Evolutionary conservation across 2,329 filamentous ascomycete genomes (phyloP), one percentile per base, ranked within the genome.

Genomic region (Gnomoniopsis smithogilvyi): DNA sequence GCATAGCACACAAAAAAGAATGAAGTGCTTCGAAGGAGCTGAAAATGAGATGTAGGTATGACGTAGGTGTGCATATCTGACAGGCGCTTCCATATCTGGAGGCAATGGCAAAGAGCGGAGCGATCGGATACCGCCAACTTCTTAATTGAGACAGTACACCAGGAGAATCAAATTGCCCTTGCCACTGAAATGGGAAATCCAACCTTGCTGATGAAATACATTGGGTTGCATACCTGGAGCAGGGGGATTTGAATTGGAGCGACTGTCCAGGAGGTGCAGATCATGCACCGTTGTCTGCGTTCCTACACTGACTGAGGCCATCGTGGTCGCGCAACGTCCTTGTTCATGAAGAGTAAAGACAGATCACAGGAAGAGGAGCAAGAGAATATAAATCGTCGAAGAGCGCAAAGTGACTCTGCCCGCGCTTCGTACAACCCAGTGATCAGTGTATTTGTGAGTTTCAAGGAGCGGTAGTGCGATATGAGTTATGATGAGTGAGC

Each of bases 241-340:
- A 45, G 46, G 26, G 43, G 51, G n/a, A 19, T 48, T 46, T 17
- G 41, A 17, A 33, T 34, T 24, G 1, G 54, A 36, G 26, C 7
- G 56, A 51, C 41, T 43, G 41, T 58, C 34, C 17, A 46, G 45
- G 24, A 24, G 34, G 17, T 56, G 56, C 56, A 60, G 45, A 26
- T 56, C 58, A 24, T 61, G 54, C 49, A 43, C 41, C 41, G 59
- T 56, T 30, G 61, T 63, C 52, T 63, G 61, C 38, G 61, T 63
- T 17, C 51, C 59, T 22, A 56, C 53, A 52, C 55, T 63, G 34
- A 51, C 51, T 38, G 56, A 61, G 22, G 26, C 26, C 26, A 30
- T 8, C 8, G 26, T 59, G 17, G 45, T 7, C 34, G 21, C 41
- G n/a, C 19, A 15, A 17, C 12, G 45, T 47, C 45, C 19, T 3